Base-by-base conservation (phyloP, 805 yeast species). In the Lachancea lanzarotensis region DNA sequence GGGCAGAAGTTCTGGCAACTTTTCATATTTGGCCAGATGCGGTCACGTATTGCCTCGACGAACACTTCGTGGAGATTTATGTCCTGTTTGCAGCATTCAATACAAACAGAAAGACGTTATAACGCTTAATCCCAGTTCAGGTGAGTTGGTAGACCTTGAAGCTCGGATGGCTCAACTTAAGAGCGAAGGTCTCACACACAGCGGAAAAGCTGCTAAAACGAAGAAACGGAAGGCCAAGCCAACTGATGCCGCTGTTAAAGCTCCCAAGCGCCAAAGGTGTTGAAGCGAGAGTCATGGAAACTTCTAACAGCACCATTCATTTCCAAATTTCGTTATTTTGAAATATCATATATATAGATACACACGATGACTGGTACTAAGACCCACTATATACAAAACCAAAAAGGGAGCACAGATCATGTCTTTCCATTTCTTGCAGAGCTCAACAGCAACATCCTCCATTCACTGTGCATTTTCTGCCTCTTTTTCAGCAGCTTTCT, bases 11-110 rank as follows among this genome's bases (percentile, higher is more conserved):
- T 64, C 70, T 0, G 55, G 55, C 12, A 59, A 50, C n/a, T 70
- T 76, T 42, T 68, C 70, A 1, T 78, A 78, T 54, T 49, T 75
- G 2, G 74, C 68, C 0, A 60, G 63, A 5, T 75, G 79, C 55
- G 75, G 75, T 0, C 71, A 74, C 54, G 69, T 67, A 0, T 51
- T 71, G 46, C 67, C 67, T 3, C 54, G 48, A n/a, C 59, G 60
- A 20, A 52, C 67, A 17, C 49, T 72, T 7, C 60, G 15, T 12
- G 15, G 61, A 22, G 27, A 46, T 2, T 32, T 52, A 18, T 75
- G 79, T 52, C 77, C 78, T 2, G 53, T 60, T 2, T 79, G 84
- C 56, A 57, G 54, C 19, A 42, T 42, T 3, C 20, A 26, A 0
- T 64, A 50, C 39, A 46, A 42, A 0, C 39, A 45, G 4, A 44